Evolutionary conservation across 305 asterid species (phyloP), one percentile per base, ranked within the genome.

Genomic region (Striga hermonthica): DNA sequence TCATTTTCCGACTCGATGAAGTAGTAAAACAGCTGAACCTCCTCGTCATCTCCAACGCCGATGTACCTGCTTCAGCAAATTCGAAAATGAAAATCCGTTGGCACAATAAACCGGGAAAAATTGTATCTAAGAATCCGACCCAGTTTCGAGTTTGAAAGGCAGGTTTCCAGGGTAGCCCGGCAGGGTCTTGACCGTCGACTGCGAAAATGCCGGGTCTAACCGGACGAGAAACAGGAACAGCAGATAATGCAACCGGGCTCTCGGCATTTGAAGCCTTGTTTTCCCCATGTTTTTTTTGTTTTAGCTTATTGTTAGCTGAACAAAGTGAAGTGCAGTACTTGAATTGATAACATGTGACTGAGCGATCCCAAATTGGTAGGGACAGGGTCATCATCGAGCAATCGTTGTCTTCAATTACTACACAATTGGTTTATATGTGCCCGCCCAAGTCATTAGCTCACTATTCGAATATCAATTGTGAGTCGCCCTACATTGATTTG

Each of bases 131-230:
- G 5, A 9, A 43, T 6, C 58, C 8, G 55, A 78, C 82, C 81
- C 81, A 9, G 84, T 79, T 74, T 73, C 75, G 60, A 79, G 81
- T 7, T 79, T 71, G 84, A 76, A 79, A 48, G 84, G 81, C 60
- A 78, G 70, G n/a, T 68, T 37, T 22, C 68, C 78, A 7, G 48
- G 44, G 44, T 68, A 74, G 36, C 82, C 82, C 56, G 82, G 79
- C 16, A 78, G 72, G 28, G 74, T 53, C 4, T 57, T 60, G 11
- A 71, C 22, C 14, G 47, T 57, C 9, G 66, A 50, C 5, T 62
- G 66, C 5, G 75, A 61, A 39, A 41, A 6, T 3, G 65, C 57
- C 47, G 40, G 6, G 57, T 38, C 38, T 40, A 60, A 5, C 41
- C 6, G 68, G 7, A 55, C 14, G 39, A 70, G 65, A 10, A 43